phyloP scores from a whole-genome alignment of 768 basidiomycete genomes.

The Mycena metata region DNA sequence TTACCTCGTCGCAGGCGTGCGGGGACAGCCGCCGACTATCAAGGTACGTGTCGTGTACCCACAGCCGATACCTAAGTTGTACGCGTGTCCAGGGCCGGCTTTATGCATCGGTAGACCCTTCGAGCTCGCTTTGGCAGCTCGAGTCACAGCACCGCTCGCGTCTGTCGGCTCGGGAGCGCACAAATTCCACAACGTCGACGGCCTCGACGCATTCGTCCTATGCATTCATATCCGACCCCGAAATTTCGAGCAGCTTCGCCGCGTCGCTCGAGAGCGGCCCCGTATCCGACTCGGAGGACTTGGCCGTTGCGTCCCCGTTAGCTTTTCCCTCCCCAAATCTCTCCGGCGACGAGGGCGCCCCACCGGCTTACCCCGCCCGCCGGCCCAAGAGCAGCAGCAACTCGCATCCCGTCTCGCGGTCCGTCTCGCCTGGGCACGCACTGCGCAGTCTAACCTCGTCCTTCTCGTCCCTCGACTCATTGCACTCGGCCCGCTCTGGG shows the following conservation, averaged over 20 bases:
- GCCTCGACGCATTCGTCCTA: conserved; percentile 85
- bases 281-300: conserved; percentile 79
- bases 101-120: conserved; percentile 76
- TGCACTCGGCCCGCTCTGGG: conserved; percentile 70
- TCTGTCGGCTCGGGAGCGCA: conserved; percentile 74
- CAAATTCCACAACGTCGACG: conserved; percentile 81
- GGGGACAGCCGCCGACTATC: conserved; percentile 76
- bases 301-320: conserved; percentile 64
- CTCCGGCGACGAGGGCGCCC: conserved; percentile 64
- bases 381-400: conserved; percentile 45
- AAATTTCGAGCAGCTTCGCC: conserved; percentile 88
- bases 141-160: conserved; percentile 68
- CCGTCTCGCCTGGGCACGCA: conserved; percentile 68
- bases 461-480: conserved; percentile 82
- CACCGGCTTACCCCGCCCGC: conserved; percentile 37
- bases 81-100: conserved; percentile 69
- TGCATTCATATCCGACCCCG: conserved; percentile 86
- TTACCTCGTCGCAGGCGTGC: conserved; percentile 80
- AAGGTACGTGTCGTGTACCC: conserved; percentile 65
- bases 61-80: conserved; percentile 1
- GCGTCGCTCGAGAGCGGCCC: conserved; percentile 84
- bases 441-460: conserved; percentile 76
- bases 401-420: conserved; percentile 61
- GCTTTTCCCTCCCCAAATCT: conserved; percentile 73
- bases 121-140: conserved; percentile 83